phyloP scores from a whole-genome alignment of 1,284 basidiomycete genomes.

The Cutaneotrichosporon sp. region DNA sequence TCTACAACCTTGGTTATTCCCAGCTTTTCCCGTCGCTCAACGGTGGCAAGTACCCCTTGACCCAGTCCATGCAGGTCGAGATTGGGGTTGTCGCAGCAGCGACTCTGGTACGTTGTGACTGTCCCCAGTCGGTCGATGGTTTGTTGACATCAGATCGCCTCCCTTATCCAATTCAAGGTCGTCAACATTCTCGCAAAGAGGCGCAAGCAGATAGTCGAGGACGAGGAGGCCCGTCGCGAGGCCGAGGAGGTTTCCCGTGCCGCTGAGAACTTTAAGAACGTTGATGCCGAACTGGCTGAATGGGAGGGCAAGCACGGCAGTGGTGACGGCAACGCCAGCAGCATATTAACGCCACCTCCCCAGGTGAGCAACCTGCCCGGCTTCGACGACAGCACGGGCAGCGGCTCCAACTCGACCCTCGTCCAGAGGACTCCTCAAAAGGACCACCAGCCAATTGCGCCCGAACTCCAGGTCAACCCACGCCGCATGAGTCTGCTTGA shows the following conservation, averaged over 20 bases:
- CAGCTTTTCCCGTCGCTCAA: conserved; percentile 73
- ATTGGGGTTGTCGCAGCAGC: conserved; percentile 80
- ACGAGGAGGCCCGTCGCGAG: conserved; percentile 70
- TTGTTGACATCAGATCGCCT: conserved; percentile 62
- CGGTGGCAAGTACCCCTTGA: conserved; percentile 75
- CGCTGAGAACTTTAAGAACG: conserved; percentile 66
- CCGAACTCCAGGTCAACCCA: conserved; percentile 6
- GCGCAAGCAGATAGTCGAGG: conserved; percentile 68
- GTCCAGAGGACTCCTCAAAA: neutral
- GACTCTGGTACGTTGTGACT: conserved; percentile 43
- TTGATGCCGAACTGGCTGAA: conserved; percentile 69
- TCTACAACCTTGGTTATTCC: conserved; percentile 80
- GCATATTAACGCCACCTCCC: neutral
- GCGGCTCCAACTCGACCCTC: conserved; percentile 16
- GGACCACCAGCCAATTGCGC: neutral
- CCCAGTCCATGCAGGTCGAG: conserved; percentile 90
- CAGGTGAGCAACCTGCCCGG: conserved; percentile 25
- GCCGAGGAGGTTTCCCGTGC: conserved; percentile 73
- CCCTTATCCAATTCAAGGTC: conserved; percentile 84
- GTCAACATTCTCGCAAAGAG: conserved; percentile 74
- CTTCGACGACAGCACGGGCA: conserved; percentile 15
- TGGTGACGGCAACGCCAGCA: conserved; percentile 4
- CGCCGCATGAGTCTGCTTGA: conserved; percentile 24
- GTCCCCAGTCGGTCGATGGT: neutral
- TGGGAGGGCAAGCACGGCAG: conserved; percentile 83